These are phyloP conservation scores for Wickerhamiella sergipiensis DNA, from an alignment of 805 yeast species.

Conservation along the genomic window DNA sequence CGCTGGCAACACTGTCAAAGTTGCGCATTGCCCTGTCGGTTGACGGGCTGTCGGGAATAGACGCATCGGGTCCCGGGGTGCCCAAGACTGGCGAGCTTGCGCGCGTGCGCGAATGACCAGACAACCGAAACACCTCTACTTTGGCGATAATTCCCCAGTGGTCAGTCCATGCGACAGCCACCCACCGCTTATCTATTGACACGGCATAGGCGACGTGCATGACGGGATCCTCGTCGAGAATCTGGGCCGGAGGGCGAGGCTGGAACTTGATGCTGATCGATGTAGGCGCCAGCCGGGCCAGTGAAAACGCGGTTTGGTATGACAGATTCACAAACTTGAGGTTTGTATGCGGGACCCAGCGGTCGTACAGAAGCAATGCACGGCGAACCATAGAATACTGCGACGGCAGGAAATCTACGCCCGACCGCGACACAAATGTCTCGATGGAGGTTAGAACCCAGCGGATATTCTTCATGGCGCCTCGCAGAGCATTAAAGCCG, in stretches of 20 bases:
- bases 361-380: conserved; percentile 22
- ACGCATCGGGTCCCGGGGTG: not conserved
- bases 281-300: conserved; percentile 24
- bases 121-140: conserved; percentile 36
- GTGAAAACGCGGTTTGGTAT: conserved; percentile 21
- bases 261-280: conserved; percentile 16
- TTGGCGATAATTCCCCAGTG: conserved; percentile 55
- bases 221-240: conserved; percentile 55
- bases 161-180: conserved; percentile 81
- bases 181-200: conserved; percentile 70
- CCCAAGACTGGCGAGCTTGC: conserved; percentile 3
- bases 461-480: conserved; percentile 10
- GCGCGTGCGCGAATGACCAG: conserved; percentile 6
- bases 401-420: conserved; percentile 19
- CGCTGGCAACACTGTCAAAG: conserved; percentile 9
- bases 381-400: conserved; percentile 18
- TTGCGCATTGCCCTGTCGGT: not conserved
- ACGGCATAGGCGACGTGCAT: conserved; percentile 79
- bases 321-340: not conserved
- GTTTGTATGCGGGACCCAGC: conserved; percentile 12
- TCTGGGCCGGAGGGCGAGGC: conserved; percentile 9
- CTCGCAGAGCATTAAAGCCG: conserved; percentile 14
- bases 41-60: not conserved
- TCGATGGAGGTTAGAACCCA: conserved; percentile 14
- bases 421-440: conserved; percentile 16